Percentiles rank a stretch among this genome's conserved stretches.
phyloP scores from a whole-genome alignment of 176 grass and related monocot genomes.

The Neostapfia colusana region DNA sequence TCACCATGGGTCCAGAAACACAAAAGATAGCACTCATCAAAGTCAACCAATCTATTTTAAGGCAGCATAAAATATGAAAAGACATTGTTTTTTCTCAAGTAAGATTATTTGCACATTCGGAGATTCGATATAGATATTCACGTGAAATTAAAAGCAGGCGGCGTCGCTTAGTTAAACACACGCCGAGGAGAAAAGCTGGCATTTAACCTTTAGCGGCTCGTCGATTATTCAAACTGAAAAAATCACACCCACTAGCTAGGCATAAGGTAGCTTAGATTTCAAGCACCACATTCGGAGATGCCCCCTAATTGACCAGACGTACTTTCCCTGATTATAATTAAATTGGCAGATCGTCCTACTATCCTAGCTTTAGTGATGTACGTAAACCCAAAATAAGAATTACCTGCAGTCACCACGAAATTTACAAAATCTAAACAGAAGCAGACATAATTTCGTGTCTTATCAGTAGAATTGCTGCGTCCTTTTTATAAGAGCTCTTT shows the following conservation, averaged over 20 bases:
- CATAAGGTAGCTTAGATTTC: conserved; percentile 81
- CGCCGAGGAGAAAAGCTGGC: conserved; percentile 32
- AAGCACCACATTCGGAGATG: conserved; percentile 77
- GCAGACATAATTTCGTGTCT: conserved; percentile 17
- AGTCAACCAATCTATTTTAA: conserved; percentile 46
- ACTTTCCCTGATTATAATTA: conserved; percentile 26
- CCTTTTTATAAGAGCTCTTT: too few relatives aligned
- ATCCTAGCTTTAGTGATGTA: conserved; percentile 44
- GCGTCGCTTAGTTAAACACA: background rate
- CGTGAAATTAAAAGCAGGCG: conserved; percentile 21
- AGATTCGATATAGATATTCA: conserved; percentile 18
- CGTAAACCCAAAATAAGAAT: conserved; percentile 14
- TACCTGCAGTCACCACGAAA: conserved; percentile 24
- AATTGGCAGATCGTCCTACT: conserved; percentile 39
- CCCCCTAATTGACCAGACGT: conserved; percentile 32
- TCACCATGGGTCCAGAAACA: conserved; percentile 30
- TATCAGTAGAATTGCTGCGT: too few relatives aligned
- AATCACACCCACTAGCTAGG: conserved; percentile 45
- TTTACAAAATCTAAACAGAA: conserved; percentile 26
- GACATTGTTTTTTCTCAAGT: background rate
- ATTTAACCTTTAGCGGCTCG: conserved; percentile 39
- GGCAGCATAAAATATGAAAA: background rate
- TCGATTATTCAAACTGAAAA: conserved; percentile 29
- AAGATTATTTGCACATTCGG: conserved; percentile 1
- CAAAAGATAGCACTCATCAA: conserved; percentile 23